Evolutionary conservation across 129 eudicot genomes (phyloP).

Genomic region (Flaveria ramosissima): DNA sequence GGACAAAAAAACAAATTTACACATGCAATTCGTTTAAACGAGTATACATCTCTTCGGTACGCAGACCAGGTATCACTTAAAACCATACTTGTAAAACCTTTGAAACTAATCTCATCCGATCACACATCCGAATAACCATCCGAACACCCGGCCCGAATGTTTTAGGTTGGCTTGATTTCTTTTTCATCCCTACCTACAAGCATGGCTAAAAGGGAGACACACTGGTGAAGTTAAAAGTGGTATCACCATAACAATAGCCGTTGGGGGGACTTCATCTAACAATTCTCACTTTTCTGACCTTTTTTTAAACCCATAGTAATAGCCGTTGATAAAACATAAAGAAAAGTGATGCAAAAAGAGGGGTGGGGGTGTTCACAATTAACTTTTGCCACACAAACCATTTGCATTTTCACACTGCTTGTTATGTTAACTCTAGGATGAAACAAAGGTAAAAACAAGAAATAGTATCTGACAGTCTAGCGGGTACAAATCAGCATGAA

Average conservation of each 20-base stretch:
- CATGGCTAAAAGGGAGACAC: too few species aligned
- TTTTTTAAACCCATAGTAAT: not conserved
- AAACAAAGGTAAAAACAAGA: not conserved
- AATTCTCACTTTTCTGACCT: not conserved
- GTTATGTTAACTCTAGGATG: not conserved
- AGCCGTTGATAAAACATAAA: conserved; percentile 19
- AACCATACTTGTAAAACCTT: too few species aligned
- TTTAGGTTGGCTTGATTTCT: too few species aligned
- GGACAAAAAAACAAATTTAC: too few species aligned
- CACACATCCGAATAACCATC: too few species aligned
- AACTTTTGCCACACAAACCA: not conserved
- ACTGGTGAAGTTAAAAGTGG: conserved; percentile 8
- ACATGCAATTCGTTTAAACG: too few species aligned
- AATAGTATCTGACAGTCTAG: not conserved
- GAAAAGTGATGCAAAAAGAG: not conserved
- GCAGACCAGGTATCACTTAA: too few species aligned
- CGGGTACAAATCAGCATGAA: not conserved
- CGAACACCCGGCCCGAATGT: too few species aligned
- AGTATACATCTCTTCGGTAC: too few species aligned
- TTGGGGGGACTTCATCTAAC: conserved; percentile 1
- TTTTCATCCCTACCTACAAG: too few species aligned
- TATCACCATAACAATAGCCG: conserved; percentile 32
- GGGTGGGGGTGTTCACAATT: too few species aligned
- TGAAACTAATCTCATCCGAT: too few species aligned
- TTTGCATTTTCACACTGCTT: not conserved